Conservation (phyloP, 2,329 filamentous ascomycete genomes). For the Tympanopsis confertula region DNA sequence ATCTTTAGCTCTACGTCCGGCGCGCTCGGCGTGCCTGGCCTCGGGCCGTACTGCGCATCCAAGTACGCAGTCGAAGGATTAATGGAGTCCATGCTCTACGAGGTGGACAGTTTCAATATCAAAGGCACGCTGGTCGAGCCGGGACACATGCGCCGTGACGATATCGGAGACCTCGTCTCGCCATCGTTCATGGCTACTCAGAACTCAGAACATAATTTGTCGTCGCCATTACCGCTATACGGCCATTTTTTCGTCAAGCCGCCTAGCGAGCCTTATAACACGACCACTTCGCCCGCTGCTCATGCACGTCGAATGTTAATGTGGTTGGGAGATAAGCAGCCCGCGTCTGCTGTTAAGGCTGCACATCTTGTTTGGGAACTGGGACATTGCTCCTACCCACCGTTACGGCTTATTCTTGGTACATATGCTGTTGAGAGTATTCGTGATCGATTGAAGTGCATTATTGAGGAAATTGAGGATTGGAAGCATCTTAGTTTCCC, state of each 20-base stretch:
- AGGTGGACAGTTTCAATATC: constrained; percentile 80
- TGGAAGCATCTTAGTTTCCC: constrained; percentile 79
- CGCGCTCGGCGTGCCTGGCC: constrained; percentile 80
- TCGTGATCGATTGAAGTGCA: constrained; percentile 72
- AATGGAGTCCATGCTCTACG: constrained; percentile 93
- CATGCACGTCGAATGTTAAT: constrained; percentile 87
- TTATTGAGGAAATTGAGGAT: constrained; percentile 90
- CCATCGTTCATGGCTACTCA: neutral
- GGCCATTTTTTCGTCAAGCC: constrained; percentile 83
- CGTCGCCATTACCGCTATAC: constrained; percentile 60
- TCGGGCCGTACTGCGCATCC: constrained; percentile 90
- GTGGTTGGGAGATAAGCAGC: constrained; percentile 87
- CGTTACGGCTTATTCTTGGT: constrained; percentile 73
- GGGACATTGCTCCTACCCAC: constrained; percentile 88
- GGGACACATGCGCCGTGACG: constrained; percentile 76
- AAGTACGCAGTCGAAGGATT: constrained; percentile 95
- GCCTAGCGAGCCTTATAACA: constrained; percentile 69
- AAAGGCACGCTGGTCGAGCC: constrained; percentile 90
- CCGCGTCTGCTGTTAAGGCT: constrained; percentile 83
- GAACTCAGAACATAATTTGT: constrained; percentile 16
- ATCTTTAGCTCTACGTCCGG: constrained; percentile 92
- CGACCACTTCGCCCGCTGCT: constrained; percentile 67
- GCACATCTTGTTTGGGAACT: constrained; percentile 91
- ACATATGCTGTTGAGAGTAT: constrained; percentile 96
- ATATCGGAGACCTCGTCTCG: constrained; percentile 39